Evolutionary conservation across 495 filamentous ascomycete genomes (phyloP).

Genomic region (Cladorrhinum samala): DNA sequence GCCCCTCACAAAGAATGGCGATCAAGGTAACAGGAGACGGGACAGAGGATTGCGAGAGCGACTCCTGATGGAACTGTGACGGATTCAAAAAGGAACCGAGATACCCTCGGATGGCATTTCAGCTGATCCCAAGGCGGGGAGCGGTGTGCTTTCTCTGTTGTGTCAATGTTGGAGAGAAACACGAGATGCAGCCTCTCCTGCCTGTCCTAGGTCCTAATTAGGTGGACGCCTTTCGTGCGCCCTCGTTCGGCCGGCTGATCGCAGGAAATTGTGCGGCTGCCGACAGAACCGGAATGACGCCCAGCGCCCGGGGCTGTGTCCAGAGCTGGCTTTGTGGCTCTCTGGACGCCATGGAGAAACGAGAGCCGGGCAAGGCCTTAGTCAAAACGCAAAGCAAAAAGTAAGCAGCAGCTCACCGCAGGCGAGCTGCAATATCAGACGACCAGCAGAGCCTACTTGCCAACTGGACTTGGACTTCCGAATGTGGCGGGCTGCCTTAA

Average conservation of each 20-base stretch:
- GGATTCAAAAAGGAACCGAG: background rate
- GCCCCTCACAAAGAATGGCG: conserved; percentile 13
- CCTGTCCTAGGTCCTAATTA: background rate
- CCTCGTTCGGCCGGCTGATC: conserved; percentile 3
- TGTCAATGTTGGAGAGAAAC: background rate
- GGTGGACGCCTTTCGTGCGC: conserved; percentile 5
- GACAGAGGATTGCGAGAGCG: no score
- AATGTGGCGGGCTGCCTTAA: conserved; percentile 14
- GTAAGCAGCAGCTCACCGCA: background rate
- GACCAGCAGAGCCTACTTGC: background rate
- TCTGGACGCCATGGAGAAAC: no score
- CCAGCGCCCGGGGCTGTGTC: background rate
- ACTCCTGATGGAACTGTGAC: conserved; percentile 1
- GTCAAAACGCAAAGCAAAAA: no score
- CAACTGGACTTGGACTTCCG: conserved; percentile 8
- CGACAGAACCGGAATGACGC: conserved; percentile 8
- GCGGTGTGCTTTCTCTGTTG: background rate
- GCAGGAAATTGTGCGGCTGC: conserved; percentile 10
- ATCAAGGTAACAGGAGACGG: no score
- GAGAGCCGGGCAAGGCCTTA: no score
- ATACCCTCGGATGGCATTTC: background rate
- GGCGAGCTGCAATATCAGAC: conserved; percentile 1
- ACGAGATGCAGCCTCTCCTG: background rate
- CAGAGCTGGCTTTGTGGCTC: background rate
- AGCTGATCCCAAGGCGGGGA: background rate